Evolutionary conservation across 805 yeast species (phyloP), one percentile per base, ranked within the genome.

Genomic region (Metschnikowia picachoensis): DNA sequence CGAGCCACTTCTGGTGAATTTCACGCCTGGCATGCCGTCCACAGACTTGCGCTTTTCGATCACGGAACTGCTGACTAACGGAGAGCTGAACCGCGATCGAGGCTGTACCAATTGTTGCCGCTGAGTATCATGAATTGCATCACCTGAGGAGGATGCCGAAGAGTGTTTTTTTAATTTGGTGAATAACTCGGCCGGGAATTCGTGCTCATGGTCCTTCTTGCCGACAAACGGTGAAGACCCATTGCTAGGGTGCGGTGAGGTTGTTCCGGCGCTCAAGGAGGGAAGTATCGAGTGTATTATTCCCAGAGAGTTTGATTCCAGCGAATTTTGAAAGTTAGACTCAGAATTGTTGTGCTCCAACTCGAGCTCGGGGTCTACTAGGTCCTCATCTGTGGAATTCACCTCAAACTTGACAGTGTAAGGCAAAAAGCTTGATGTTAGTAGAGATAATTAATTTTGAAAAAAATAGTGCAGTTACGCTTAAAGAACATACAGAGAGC

Each of bases 351-450:
- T 30, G 27, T 43, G 41, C 16, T 35, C 48, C 20, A 46, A 25
- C 20, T 37, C 36, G 48, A 42, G 44, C 32, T 46, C 44, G 27
- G 47, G 36, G 40, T 35, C 43, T 27, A 47, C 42, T 34, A 43
- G 34, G 30, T 38, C 36, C n/a, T 49, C 52, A 14, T 51, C 50
- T 11, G 44, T 44, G 12, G 43, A 43, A 32, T 33, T 43, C 30
- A 79, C 75, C 51, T 79, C 80, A 52, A 79, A 79, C 52, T 84
- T 87, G n/a, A 85, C 89, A 3, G 89, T 82, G 57, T 81, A 81
- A 2, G 94, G 94, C 39, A 85, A 68, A 55, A 85, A 84, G 39
- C 85, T 79, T 48, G 40, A 12, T 31, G 60, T 58, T 55, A 60
- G 60, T 59, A 57, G 15, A 28, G 25, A 20, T 20, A 8, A 27